These are phyloP conservation scores for Alternaria hordeiaustralica DNA, from an alignment of 2,329 filamentous ascomycete genomes.

Conservation along the genomic window DNA sequence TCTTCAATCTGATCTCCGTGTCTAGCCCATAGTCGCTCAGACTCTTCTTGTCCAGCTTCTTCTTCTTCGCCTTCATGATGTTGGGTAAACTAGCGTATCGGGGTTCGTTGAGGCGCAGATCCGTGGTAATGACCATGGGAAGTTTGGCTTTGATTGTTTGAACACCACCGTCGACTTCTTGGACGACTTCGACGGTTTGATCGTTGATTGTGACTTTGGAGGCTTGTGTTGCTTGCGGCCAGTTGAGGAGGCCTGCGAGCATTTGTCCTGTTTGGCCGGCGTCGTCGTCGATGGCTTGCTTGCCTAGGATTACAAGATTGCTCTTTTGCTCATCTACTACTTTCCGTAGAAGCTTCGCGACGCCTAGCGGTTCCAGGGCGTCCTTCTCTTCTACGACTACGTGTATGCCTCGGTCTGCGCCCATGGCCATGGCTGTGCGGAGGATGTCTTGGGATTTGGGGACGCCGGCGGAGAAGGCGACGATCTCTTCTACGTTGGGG, in stretches of 20 bases:
- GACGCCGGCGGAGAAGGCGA: constrained; percentile 86
- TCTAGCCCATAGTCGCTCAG: constrained; percentile 78
- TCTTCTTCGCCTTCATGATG: constrained; percentile 99
- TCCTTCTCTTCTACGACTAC: constrained; percentile 67
- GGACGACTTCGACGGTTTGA: constrained; percentile 76
- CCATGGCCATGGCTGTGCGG: constrained; percentile 98
- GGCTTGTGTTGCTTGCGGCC: constrained; percentile 95
- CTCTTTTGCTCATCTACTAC: constrained; percentile 83
- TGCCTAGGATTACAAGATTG: constrained; percentile 92
- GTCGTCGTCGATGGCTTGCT: constrained; percentile 98
- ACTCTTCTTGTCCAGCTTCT: constrained; percentile 92
- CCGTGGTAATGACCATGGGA: constrained; percentile 93
- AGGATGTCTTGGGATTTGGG: constrained; percentile 86
- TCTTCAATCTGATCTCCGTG: constrained; percentile 78
- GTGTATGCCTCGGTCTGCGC: constrained; percentile 89
- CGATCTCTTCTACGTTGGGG: constrained; percentile 78
- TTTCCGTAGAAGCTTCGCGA: constrained; percentile 85
- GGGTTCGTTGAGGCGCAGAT: constrained; percentile 92
- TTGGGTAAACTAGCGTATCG: constrained; percentile 94
- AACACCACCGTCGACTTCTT: constrained; percentile 93
- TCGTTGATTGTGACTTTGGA: constrained; percentile 79
- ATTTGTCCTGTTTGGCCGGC: constrained; percentile 96
- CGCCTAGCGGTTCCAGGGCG: constrained; percentile 84
- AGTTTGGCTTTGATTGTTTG: constrained; percentile 87
- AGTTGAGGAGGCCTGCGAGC: constrained; percentile 89